phyloP scores from a whole-genome alignment of 805 yeast genomes.

The Metschnikowia dekortorum region DNA sequence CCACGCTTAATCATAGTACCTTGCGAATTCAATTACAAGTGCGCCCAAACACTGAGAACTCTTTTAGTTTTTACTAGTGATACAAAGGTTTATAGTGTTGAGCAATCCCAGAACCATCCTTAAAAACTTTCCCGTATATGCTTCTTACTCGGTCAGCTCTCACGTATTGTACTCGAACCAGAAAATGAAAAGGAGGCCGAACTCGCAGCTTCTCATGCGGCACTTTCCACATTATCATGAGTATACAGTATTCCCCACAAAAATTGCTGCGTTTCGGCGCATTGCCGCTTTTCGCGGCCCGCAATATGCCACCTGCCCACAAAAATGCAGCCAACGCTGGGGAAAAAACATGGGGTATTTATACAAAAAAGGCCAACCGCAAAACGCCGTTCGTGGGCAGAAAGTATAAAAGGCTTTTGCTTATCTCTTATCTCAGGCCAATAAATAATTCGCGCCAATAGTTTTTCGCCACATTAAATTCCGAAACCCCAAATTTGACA shows the following conservation, averaged over 20 bases:
- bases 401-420: neutral
- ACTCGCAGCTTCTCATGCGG: conserved; percentile 2
- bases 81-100: neutral
- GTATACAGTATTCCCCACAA: conserved; percentile 4
- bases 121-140: neutral
- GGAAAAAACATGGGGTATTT: conserved; percentile 4
- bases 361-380: neutral
- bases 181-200: neutral
- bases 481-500: neutral
- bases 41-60: neutral
- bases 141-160: neutral
- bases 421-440: conserved; percentile 7
- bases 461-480: neutral
- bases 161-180: neutral
- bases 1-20: neutral
- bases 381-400: conserved; percentile 6
- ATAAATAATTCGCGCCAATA: neutral
- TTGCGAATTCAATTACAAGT: neutral
- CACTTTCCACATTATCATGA: neutral
- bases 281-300: neutral
- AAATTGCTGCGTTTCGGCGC: neutral
- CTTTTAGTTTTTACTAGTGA: too few relatives aligned
- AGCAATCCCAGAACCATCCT: neutral
- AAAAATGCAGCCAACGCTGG: neutral
- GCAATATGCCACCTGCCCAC: neutral